Percentiles rank a stretch among this genome's conserved stretches.
phyloP scores from a whole-genome alignment of 371 early-diverging fungal genomes.

The Syncephalastrum contaminatum region DNA sequence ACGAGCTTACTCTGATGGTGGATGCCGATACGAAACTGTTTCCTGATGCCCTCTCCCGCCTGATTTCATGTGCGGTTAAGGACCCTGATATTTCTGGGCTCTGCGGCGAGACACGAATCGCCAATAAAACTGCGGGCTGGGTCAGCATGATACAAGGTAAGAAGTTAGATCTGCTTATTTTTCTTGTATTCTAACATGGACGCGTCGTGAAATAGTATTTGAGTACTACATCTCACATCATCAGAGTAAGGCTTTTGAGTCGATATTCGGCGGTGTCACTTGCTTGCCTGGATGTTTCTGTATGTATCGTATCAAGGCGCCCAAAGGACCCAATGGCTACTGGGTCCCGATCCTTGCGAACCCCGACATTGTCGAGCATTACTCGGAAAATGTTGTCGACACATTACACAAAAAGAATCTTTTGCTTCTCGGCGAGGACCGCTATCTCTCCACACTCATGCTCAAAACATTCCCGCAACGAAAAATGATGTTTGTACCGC shows the following conservation, averaged over 20 bases:
- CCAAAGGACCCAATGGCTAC: conserved; percentile 69
- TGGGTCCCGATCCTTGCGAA: conserved; percentile 83
- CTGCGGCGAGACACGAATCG: conserved; percentile 90
- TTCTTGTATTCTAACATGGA: not conserved
- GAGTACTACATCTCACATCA: conserved; percentile 97
- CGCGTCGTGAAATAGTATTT: conserved; percentile 58
- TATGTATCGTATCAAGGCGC: conserved; percentile 91
- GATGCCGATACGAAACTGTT: conserved; percentile 96
- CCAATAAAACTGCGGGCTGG: conserved; percentile 80
- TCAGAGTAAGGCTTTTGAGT: conserved; percentile 92
- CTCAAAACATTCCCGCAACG: conserved; percentile 88
- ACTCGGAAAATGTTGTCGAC: conserved; percentile 86
- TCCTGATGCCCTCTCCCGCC: conserved; percentile 73
- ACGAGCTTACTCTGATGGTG: conserved; percentile 93
- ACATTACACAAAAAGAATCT: conserved; percentile 96
- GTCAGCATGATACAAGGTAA: conserved; percentile 87
- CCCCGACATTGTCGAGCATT: conserved; percentile 86
- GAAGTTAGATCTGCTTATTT: not conserved
- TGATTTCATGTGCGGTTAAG: conserved; percentile 70
- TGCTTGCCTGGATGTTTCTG: conserved; percentile 98
- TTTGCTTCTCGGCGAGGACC: conserved; percentile 92
- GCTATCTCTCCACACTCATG: conserved; percentile 95
- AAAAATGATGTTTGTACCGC: conserved; percentile 91
- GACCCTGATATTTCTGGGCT: conserved; percentile 79
- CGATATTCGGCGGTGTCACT: conserved; percentile 94